A percentile compares a stretch with the other conserved stretches of the same genome.
Conservation (phyloP, 768 basidiomycete species). For the Podaxis rugospora region DNA sequence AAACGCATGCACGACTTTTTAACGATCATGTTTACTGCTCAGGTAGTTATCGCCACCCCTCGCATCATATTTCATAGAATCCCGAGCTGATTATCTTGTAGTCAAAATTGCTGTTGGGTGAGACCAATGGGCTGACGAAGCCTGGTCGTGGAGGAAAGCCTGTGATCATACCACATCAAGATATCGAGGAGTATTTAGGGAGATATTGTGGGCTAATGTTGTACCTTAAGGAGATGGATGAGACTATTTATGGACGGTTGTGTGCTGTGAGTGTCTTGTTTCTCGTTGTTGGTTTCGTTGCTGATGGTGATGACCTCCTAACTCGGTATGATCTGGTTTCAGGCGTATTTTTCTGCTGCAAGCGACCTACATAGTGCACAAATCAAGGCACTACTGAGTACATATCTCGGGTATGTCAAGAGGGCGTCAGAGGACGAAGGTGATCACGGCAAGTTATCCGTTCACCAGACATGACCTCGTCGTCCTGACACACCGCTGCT, state of each 20-base stretch:
- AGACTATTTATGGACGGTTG: constrained; percentile 78
- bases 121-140: constrained; percentile 52
- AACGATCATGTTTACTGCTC: constrained; percentile 86
- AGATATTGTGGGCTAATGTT: constrained; percentile 87
- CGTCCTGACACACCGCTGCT: background rate
- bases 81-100: constrained; percentile 21
- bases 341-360: constrained; percentile 89
- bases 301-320: background rate
- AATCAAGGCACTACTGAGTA: constrained; percentile 66
- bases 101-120: constrained; percentile 67
- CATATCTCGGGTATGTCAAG: constrained; percentile 57
- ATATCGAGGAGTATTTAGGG: constrained; percentile 79
- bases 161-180: constrained; percentile 55
- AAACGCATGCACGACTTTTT: constrained; percentile 88
- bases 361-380: constrained; percentile 82
- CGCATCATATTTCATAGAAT: no score
- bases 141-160: constrained; percentile 36
- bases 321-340: background rate
- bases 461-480: background rate
- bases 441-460: constrained; percentile 52
- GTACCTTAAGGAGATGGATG: constrained; percentile 96
- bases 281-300: background rate
- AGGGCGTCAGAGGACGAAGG: constrained; percentile 68
- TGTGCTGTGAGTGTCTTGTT: constrained; percentile 68
- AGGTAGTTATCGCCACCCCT: constrained; percentile 42